phyloP scores from a whole-genome alignment of 2,329 filamentous ascomycete genomes.

The Colletotrichum lindemuthianum region DNA sequence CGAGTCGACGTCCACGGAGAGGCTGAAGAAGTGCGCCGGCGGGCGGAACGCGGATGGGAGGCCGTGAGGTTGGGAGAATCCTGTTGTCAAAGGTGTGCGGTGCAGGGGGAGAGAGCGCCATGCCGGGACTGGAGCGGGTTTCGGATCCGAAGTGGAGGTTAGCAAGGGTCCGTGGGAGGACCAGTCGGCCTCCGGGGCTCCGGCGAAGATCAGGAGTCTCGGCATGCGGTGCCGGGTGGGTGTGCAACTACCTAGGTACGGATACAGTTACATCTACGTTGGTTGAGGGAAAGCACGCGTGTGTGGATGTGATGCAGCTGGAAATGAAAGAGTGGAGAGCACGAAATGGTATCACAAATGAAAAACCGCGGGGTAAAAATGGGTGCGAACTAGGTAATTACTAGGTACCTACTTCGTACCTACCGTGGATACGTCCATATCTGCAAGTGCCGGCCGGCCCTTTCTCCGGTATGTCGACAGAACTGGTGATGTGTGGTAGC shows the following conservation, averaged over 20 bases:
- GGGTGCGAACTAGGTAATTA: no score
- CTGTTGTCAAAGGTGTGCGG: slow-evolving; percentile 57
- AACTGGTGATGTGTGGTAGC: no score
- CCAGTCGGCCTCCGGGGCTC: slow-evolving; percentile 45
- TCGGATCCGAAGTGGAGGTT: slow-evolving; percentile 27
- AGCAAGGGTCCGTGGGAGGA: slow-evolving; percentile 42
- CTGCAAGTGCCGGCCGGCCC: no score
- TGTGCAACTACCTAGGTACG: background rate
- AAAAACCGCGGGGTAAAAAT: no score
- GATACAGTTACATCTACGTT: background rate
- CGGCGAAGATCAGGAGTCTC: slow-evolving; percentile 50
- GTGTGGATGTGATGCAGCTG: no score
- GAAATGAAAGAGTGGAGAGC: no score
- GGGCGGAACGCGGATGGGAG: slow-evolving; percentile 41
- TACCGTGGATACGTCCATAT: no score
- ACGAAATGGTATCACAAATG: no score
- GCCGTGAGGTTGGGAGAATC: slow-evolving; percentile 62
- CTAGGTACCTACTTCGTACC: no score
- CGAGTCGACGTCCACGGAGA: slow-evolving; percentile 44
- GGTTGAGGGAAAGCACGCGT: background rate
- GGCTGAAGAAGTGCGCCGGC: slow-evolving; percentile 58
- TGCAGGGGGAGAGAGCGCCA: slow-evolving; percentile 67
- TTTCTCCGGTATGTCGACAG: no score
- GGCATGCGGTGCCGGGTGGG: slow-evolving; percentile 39
- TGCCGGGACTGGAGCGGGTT: slow-evolving; percentile 42